phyloP scores from a whole-genome alignment of 768 basidiomycete genomes.

The Saitozyma podzolica region DNA sequence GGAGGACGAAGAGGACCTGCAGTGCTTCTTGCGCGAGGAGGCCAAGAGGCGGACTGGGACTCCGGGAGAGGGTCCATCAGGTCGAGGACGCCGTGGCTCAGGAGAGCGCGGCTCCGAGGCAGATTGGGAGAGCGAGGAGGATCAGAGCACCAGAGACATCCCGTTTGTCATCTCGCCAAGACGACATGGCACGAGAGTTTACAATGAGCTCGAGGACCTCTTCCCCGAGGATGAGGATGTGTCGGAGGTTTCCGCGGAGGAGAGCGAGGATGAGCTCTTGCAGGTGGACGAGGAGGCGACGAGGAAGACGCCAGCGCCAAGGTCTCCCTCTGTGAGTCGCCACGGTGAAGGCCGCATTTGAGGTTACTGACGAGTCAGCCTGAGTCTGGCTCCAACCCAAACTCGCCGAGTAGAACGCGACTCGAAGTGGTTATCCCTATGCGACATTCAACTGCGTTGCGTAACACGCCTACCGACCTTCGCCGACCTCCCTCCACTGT shows the following conservation, averaged over 20 bases:
- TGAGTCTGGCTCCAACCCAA: too few relatives aligned
- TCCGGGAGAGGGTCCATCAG: slow-evolving; percentile 3
- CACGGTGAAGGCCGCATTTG: not conserved
- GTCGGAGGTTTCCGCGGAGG: slow-evolving; percentile 7
- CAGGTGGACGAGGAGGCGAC: slow-evolving; percentile 3
- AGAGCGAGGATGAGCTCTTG: slow-evolving; percentile 10
- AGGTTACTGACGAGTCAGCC: too few relatives aligned
- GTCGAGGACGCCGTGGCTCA: slow-evolving; percentile 9
- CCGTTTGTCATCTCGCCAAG: too few relatives aligned
- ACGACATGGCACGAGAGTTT: too few relatives aligned
- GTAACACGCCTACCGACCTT: not conserved
- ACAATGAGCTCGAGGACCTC: slow-evolving; percentile 6
- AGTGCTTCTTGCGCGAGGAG: slow-evolving; percentile 30
- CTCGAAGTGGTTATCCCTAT: too few relatives aligned
- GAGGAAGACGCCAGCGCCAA: slow-evolving; percentile 5
- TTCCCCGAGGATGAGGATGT: slow-evolving; percentile 5
- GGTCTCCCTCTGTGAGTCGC: not conserved
- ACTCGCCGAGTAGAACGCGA: too few relatives aligned
- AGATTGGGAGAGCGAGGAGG: slow-evolving; percentile 1
- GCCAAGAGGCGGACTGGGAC: slow-evolving; percentile 4
- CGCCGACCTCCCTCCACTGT: slow-evolving; percentile 1
- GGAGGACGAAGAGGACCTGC: slow-evolving; percentile 35
- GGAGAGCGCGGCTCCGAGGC: slow-evolving; percentile 2
- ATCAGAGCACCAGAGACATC: not conserved
- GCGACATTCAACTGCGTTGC: too few relatives aligned